Percentiles rank a stretch among this genome's conserved stretches.
Evolutionary conservation across 768 basidiomycete species (phyloP).

Genomic region (Galerina sulciceps): DNA sequence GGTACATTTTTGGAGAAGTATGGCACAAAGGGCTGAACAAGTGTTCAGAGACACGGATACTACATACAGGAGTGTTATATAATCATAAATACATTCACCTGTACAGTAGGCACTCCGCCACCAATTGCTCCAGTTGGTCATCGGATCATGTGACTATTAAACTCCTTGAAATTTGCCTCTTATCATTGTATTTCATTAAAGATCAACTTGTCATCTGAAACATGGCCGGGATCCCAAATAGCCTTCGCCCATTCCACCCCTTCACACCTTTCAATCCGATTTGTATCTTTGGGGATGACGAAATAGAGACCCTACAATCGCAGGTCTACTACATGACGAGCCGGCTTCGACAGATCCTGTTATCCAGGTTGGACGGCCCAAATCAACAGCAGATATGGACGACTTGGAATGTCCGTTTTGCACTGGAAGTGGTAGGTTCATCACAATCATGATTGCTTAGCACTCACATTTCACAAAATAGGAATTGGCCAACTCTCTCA

Average conservation of each 20-base stretch:
- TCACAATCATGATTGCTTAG: neutral
- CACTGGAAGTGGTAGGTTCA: neutral
- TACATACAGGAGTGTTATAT: neutral
- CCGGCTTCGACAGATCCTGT: neutral
- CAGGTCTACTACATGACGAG: neutral
- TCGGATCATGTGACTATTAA: too few relatives aligned
- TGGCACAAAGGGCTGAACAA: neutral
- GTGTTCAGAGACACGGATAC: neutral
- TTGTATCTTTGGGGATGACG: too few relatives aligned
- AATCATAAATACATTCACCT: neutral
- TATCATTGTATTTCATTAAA: too few relatives aligned
- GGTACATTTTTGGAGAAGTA: neutral
- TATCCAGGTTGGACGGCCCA: neutral
- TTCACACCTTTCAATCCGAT: too few relatives aligned
- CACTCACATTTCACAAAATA: neutral
- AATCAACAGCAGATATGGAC: too few relatives aligned
- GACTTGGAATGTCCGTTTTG: neutral
- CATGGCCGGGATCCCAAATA: too few relatives aligned
- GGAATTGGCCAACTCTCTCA: neutral
- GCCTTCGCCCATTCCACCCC: too few relatives aligned
- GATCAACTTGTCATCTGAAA: too few relatives aligned
- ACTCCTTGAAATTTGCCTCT: too few relatives aligned
- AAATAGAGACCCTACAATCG: neutral
- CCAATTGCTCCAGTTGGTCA: too few relatives aligned
- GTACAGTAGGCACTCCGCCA: too few relatives aligned